Base-by-base conservation (phyloP, 805 yeast species). In the Blastobotrys mokoenaii region DNA sequence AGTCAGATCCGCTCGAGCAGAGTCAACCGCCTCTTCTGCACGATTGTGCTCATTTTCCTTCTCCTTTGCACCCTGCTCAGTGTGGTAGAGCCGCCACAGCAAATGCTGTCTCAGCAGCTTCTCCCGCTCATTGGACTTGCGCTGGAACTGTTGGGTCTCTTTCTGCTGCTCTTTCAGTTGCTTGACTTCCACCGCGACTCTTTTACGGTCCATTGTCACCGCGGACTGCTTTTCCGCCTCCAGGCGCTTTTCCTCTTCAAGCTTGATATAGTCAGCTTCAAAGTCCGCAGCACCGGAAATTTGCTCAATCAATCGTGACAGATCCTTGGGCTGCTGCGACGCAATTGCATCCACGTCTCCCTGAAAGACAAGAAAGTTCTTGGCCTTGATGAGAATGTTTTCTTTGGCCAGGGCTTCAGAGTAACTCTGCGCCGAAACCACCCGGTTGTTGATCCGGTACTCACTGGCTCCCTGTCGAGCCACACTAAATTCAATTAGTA, bases 311-410 rank as follows among this genome's bases (percentile, higher is more conserved):
- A 89, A 63, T 38, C 67, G 71, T 1, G 94, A 77, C 48, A 93
- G 70, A 33, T 87, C 95, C 18, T 64, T 63, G 0, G 97, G 78
- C 0, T 90, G 78, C 60, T 89, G 95, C 0, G 95, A 74, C 0
- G 97, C 97, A 35, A 93, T 80, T 54, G 80, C 83, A 61, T 90
- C 97, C 42, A 93, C 95, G 60, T 90, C 97, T 49, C 98, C 97
- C 68, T 93, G 98, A 60, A 90, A 88, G 6, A 93, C 97, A 49
- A 93, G 67, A 57, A 90, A 90, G 62, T 93, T 93, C 59, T 86
- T 75, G 1, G 97, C 96, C 59, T 84, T 86, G 52, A 88, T 83
- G 48, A 89, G 66, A 45, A 90, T 87, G 56, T 86, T 85, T 58
- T 90, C 94, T 5, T 70, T 68, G 53, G 82, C 84, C 57, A 93